Percentiles rank a stretch among this genome's conserved stretches.
Conservation (phyloP, 176 grass and related monocot species). For the Thalia dealbata region DNA sequence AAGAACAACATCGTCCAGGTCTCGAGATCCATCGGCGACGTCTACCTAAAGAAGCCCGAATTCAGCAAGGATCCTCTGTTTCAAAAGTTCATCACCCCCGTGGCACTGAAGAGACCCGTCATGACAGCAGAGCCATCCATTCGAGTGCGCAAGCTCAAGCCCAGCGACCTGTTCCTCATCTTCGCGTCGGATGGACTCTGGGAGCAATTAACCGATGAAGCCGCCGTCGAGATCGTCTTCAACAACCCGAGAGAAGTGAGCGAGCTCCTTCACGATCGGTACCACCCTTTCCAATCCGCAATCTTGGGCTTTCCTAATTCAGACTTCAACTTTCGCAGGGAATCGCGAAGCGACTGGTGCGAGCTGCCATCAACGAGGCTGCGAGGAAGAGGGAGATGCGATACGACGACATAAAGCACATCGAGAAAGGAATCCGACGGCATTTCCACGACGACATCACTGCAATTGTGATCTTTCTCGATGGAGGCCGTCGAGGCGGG, state of each 20-base stretch:
- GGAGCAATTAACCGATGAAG: constrained; percentile 7
- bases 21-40: background rate
- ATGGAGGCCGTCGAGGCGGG: background rate
- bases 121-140: background rate
- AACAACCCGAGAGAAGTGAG: constrained; percentile 4
- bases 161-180: background rate
- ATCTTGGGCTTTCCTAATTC: background rate
- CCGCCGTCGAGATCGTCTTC: constrained; percentile 3
- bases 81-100: background rate
- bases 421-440: background rate
- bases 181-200: constrained; percentile 2
- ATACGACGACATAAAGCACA: constrained; percentile 1
- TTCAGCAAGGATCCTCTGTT: constrained; percentile 7
- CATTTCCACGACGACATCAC: constrained; percentile 7
- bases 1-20: background rate
- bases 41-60: constrained; percentile 4
- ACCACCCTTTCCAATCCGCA: too few relatives aligned
- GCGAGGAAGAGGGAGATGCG: constrained; percentile 8
- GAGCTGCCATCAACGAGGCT: background rate
- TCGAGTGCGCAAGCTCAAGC: background rate
- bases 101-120: constrained; percentile 2
- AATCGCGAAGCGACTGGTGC: background rate
- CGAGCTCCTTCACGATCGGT: background rate
- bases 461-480: constrained; percentile 1
- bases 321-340: background rate